Evolutionary conservation across 1,139 yeast species (phyloP), one percentile per base, ranked within the genome.

Genomic region (Sporopachydermia cereana): DNA sequence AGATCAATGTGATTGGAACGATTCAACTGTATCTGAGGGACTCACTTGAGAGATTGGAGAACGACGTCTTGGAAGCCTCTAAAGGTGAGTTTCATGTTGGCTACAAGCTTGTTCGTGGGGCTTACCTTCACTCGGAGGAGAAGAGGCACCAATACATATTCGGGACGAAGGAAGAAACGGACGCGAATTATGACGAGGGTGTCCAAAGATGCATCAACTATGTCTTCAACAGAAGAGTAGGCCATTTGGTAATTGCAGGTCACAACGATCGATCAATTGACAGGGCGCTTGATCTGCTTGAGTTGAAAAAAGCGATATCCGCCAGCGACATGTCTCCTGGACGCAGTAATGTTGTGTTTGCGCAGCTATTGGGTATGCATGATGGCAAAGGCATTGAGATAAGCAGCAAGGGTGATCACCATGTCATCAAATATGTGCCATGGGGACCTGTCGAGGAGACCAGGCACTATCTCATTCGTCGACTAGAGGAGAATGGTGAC

Each of bases 361-460:
- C 93, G 41, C 97, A 89, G 67, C 74, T 91, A 53, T 69, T 89
- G 59, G 98, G 98, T 41, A 91, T 91, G 97, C 93, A 95, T 46
- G 97, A 91, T 62, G 81, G 82, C 55, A 76, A 85, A 50, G 86
- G 96, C 36, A 74, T 76, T 59, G 85, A 82, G 54, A 72, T 91
- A 57, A 76, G 85, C 50, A 66, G 69, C 45, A 71, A 77, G 45
- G 71, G 76, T 53, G 74, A 78, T 42, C 85, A 77, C 48, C 79
- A 75, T 53, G 84, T 91, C 48, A 81, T 89, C 66, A 89, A 89
- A 64, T 91, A 89, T 60, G 96, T 91, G 52, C 95, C 97, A 17
- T 91, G 97, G 96, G 97, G 97, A 7, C 97, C 97, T 36, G 94
- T 95, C 48, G 67, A 77, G 54, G 97, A 91, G 66, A 88, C 96